These are phyloP conservation scores for Lathyrus aphaca DNA, from an alignment of 306 rosid genomes.

Conservation along the genomic window DNA sequence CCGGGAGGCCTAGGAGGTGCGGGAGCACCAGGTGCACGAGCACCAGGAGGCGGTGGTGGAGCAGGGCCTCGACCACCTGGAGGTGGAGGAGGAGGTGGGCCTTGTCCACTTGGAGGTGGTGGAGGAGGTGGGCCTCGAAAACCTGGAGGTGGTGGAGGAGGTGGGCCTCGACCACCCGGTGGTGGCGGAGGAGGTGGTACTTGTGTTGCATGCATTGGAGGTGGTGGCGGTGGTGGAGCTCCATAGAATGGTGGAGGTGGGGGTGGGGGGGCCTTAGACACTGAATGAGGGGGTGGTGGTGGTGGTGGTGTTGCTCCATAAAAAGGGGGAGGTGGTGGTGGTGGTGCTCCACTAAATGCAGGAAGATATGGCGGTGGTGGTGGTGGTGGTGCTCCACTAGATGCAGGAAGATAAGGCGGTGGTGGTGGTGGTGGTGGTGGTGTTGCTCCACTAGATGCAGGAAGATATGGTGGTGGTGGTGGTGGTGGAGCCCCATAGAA, in stretches of 20 bases:
- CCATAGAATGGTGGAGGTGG: slow-evolving; percentile 21
- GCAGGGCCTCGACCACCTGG: slow-evolving; percentile 48
- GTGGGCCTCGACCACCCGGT: slow-evolving; percentile 22
- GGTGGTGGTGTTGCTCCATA: not conserved
- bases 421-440: slow-evolving; percentile 27
- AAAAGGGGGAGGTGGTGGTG: slow-evolving; percentile 26
- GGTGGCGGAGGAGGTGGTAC: slow-evolving; percentile 46
- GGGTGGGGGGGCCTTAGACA: slow-evolving; percentile 14
- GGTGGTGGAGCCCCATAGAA: slow-evolving; percentile 29
- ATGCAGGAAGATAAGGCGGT: not conserved
- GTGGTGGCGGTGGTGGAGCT: slow-evolving; percentile 32
- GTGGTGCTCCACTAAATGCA: slow-evolving; percentile 26
- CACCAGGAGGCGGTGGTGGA: slow-evolving; percentile 55
- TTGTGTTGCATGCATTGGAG: slow-evolving; percentile 35
- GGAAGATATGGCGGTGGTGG: slow-evolving; percentile 31
- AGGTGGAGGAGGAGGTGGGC: slow-evolving; percentile 64
- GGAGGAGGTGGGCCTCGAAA: slow-evolving; percentile 40
- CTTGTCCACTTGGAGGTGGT: slow-evolving; percentile 18
- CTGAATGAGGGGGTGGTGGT: not conserved
- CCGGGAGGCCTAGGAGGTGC: slow-evolving; percentile 64
- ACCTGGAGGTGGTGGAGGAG: slow-evolving; percentile 40
- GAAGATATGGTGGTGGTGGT: slow-evolving; percentile 33
- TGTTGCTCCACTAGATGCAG: not conserved
- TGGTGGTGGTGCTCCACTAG: slow-evolving; percentile 21
- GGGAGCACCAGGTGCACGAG: slow-evolving; percentile 48